phyloP scores from a whole-genome alignment of 495 filamentous ascomycete genomes.

The Penicillium waksmanii region DNA sequence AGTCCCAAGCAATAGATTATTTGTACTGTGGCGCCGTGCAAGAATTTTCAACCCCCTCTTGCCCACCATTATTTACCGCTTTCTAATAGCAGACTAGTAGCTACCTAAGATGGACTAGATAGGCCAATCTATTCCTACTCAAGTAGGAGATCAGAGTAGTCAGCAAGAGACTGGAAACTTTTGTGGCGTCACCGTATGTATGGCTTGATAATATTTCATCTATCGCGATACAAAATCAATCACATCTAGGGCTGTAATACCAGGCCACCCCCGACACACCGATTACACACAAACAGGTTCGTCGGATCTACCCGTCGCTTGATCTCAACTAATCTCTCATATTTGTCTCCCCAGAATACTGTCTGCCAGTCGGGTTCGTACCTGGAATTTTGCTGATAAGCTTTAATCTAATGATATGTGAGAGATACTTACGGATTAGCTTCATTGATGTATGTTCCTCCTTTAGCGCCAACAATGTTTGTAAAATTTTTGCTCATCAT shows the following conservation, averaged over 20 bases:
- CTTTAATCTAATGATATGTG: neutral
- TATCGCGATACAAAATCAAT: too few species aligned
- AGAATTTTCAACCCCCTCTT: too few species aligned
- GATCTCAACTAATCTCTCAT: conserved; percentile 7
- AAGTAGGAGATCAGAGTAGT: too few species aligned
- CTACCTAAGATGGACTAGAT: too few species aligned
- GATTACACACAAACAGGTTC: neutral
- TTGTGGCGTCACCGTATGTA: too few species aligned
- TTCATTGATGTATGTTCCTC: conserved; percentile 1
- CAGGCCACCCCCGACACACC: neutral
- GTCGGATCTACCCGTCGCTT: conserved; percentile 9
- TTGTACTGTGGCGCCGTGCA: too few species aligned
- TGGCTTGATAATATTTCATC: too few species aligned
- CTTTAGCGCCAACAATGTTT: neutral
- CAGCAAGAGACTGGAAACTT: too few species aligned
- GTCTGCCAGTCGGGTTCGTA: conserved; percentile 9
- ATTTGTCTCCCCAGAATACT: conserved; percentile 11
- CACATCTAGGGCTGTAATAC: neutral
- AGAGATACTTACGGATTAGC: neutral
- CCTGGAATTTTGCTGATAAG: neutral
- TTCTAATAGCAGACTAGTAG: too few species aligned
- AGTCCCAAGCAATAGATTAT: neutral
- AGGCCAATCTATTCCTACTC: too few species aligned
- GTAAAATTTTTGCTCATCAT: neutral
- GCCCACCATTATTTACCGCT: too few species aligned